phyloP scores from a whole-genome alignment of 208 protist genomes.

The Leishmania tropica region DNA sequence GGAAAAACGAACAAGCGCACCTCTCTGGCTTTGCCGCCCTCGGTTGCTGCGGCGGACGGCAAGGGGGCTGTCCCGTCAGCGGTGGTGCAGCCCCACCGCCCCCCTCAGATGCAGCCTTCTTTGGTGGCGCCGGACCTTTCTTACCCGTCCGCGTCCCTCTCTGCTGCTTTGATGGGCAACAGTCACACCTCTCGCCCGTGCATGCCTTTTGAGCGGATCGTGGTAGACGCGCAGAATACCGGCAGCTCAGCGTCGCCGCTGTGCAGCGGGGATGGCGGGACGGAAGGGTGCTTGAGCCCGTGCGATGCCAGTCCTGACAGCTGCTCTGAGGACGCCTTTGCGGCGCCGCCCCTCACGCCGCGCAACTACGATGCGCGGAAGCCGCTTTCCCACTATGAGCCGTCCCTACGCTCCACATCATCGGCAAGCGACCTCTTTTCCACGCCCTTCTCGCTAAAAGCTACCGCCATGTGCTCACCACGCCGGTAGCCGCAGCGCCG shows the following conservation, averaged over 20 bases:
- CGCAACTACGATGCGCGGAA: constrained; percentile 27
- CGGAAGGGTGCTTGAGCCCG: constrained; percentile 18
- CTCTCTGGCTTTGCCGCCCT: constrained; percentile 7
- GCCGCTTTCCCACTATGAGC: constrained; percentile 15
- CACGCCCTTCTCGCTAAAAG: constrained; percentile 7
- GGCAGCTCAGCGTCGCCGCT: constrained; percentile 13
- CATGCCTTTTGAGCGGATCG: constrained; percentile 5
- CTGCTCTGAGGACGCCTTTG: background rate
- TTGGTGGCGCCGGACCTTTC: background rate
- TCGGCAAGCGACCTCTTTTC: constrained; percentile 30
- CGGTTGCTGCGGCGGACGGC: background rate
- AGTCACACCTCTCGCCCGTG: constrained; percentile 3
- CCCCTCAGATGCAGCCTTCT: background rate
- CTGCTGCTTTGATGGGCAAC: constrained; percentile 7
- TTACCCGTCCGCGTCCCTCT: background rate
- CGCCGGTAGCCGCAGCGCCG: constrained; percentile 8
- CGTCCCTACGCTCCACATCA: constrained; percentile 17
- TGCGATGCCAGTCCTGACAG: background rate
- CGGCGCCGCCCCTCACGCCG: constrained; percentile 21
- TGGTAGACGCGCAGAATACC: constrained; percentile 20
- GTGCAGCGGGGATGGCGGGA: constrained; percentile 3
- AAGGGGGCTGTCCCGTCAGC: background rate
- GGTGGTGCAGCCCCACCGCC: background rate
- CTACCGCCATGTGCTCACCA: background rate
- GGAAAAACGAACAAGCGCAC: constrained; percentile 2